Conservation (phyloP, 2,329 filamentous ascomycete species). For the Neonectria neomacrospora region DNA sequence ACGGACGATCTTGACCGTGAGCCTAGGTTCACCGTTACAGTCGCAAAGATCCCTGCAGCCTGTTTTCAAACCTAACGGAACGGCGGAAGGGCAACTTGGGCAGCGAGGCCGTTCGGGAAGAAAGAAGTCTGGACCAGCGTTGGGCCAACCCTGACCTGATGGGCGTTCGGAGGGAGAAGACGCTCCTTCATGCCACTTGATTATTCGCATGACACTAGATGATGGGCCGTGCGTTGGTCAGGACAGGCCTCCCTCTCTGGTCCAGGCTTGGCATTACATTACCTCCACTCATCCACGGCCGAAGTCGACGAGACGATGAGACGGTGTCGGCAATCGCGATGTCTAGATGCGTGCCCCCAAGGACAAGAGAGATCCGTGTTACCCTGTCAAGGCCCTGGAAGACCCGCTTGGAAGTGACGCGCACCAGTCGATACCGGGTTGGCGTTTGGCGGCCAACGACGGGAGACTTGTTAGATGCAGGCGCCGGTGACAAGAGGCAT, state of each 20-base stretch:
- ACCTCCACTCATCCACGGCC: conserved; percentile 8
- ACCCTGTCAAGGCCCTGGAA: conserved; percentile 4
- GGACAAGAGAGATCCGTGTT: conserved; percentile 16
- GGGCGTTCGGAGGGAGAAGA: conserved; percentile 14
- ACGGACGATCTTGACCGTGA: conserved; percentile 11
- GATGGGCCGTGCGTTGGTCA: conserved; percentile 14
- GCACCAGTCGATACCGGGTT: conserved; percentile 25
- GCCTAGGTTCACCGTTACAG: conserved; percentile 29
- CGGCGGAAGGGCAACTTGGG: conserved; percentile 8
- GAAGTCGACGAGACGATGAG: conserved; percentile 13
- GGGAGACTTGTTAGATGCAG: conserved; percentile 15
- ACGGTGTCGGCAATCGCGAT: conserved; percentile 21
- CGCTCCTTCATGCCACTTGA: conserved; percentile 15
- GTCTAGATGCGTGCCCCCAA: conserved; percentile 9
- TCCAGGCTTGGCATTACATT: conserved; percentile 11
- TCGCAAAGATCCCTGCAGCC: conserved; percentile 31
- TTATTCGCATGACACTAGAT: conserved; percentile 8
- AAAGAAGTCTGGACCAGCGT: conserved; percentile 7
- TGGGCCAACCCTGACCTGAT: conserved; percentile 6
- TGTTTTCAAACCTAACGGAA: conserved; percentile 20
- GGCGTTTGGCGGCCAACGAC: conserved; percentile 17
- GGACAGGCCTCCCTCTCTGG: conserved; percentile 7
- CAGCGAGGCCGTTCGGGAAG: conserved; percentile 3
- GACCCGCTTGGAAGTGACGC: conserved; percentile 19
- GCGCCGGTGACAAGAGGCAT: conserved; percentile 14